Conservation (phyloP, 192 early-diverging fungal species). For the Coemansia sp. region DNA sequence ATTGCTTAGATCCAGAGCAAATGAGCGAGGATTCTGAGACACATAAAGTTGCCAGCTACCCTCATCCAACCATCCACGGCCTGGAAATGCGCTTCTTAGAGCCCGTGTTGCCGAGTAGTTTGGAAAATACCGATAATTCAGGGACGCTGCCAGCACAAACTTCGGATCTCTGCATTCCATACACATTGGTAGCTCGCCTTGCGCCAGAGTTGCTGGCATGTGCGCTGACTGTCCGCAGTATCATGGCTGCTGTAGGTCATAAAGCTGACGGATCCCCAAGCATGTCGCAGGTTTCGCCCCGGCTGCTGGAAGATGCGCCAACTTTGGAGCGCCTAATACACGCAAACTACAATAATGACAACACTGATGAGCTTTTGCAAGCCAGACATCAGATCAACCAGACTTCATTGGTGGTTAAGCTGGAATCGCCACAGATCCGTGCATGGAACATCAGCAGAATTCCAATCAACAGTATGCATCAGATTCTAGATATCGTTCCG, state of each 20-base stretch:
- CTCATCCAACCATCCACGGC: slow-evolving; percentile 33
- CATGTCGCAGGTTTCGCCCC: slow-evolving; percentile 23
- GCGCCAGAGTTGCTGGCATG: slow-evolving; percentile 37
- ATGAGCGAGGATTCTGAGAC: slow-evolving; percentile 24
- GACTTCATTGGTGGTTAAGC: neutral
- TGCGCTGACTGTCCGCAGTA: slow-evolving; percentile 37
- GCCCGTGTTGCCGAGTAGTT: neutral
- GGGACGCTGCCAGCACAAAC: neutral
- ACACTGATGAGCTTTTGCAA: neutral
- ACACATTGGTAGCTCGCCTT: slow-evolving; percentile 24
- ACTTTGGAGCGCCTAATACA: slow-evolving; percentile 33
- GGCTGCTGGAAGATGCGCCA: slow-evolving; percentile 47
- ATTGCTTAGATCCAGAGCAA: slow-evolving; percentile 23
- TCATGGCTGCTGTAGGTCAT: slow-evolving; percentile 20
- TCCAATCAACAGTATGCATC: slow-evolving; percentile 19
- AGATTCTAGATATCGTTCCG: slow-evolving; percentile 20
- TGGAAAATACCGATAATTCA: neutral
- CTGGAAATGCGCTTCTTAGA: slow-evolving; percentile 41
- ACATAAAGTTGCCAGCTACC: slow-evolving; percentile 11
- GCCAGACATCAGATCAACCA: neutral
- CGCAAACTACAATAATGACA: neutral
- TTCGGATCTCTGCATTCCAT: slow-evolving; percentile 32
- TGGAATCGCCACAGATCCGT: slow-evolving; percentile 43
- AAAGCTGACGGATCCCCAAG: neutral
- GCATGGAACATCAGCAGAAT: slow-evolving; percentile 38